Evolutionary conservation across 177 flowering plant species (phyloP), one percentile per base, ranked within the genome.

Genomic region (Tripterygium wilfordii): DNA sequence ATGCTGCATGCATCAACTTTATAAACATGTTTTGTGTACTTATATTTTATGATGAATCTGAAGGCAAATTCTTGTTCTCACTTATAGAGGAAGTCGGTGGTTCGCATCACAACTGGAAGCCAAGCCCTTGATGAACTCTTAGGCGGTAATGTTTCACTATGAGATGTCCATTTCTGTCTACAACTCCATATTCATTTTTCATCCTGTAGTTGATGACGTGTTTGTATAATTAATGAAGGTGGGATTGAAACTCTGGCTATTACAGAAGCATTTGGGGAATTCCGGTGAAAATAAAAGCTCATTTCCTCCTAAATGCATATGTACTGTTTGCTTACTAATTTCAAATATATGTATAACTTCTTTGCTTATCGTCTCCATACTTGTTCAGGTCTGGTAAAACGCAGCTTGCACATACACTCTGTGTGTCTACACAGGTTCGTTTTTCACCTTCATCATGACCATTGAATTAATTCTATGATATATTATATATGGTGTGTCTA

Each of bases 181-280:
- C n/a, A n/a, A n/a, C n/a, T n/a, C n/a, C n/a, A n/a, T n/a, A n/a
- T n/a, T 1, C 21, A 3, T 12, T 4, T 3, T 21, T 40, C 8
- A 23, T 24, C 14, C 6, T 24, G 16, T n/a, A 23, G 20, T 1
- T 42, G 28, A 23, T 42, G 21, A 20, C 13, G 26, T 21, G 4
- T 40, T 2, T 30, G 12, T 6, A 6, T 30, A 3, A 12, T 40
- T 21, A 4, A 40, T 8, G 3, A 63, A 91, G 98, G 96, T 62
- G 99, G 98, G 13, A 77, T 92, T 40, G 98, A 92, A 66, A 92
- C 98, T 28, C 17, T 42, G 19, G 60, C 76, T 14, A 92, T 92
- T 13, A 92, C 98, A 12, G 98, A 92, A 77, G 94, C 98, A 48
- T 92, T 92, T 70, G 98, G 98, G 22, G 98, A 92, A 62, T 88